Base-by-base conservation (phyloP, 345 rosid species). In the Citrus sinensis region DNA sequence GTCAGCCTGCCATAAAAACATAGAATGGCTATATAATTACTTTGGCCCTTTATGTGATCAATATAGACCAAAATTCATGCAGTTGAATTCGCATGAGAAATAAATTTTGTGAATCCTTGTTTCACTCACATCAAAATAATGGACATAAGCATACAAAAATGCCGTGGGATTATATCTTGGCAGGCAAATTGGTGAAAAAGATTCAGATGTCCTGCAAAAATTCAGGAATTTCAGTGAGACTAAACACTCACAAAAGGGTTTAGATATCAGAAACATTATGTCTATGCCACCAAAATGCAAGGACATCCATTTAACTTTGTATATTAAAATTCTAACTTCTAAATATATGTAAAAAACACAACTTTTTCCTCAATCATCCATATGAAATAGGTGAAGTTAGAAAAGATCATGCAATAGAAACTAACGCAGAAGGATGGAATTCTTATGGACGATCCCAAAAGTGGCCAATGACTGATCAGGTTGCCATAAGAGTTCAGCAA, bases 121-220 rank as follows among this genome's bases (percentile, higher is more conserved):
- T 25, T 55, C 75, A 89, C 99, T 97, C 88, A 97, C 99, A 83
- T 94, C 98, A 74, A 93, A 88, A 87, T 87, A 97, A 82, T 92
- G 92, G 79, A 97, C 97, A 85, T 97, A 94, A 51, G 98, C 97
- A 86, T 97, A 92, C 77, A 97, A 83, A 87, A 97, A 97, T 30
- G 98, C 95, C 90, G 87, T 87, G 66, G 99, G 92, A 81, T 97
- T 97, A 83, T 97, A 97, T 91, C 98, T 90, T 61, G 98, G 99
- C 65, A 97, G 85, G 88, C 99, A 97, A 84, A 94, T 97, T 80
- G 99, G 99, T 22, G 97, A 97, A 82, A 97, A 97, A 68, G 94
- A 93, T 81, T 97, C 99, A 68, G 99, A 94, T 56, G 96, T 94
- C 90, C 99, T 94, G 98, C 88, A 86, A 56, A 71, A 80, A 62